Evolutionary conservation across 805 yeast genomes (phyloP).

Genomic region (Danielozyma ontarioensis): DNA sequence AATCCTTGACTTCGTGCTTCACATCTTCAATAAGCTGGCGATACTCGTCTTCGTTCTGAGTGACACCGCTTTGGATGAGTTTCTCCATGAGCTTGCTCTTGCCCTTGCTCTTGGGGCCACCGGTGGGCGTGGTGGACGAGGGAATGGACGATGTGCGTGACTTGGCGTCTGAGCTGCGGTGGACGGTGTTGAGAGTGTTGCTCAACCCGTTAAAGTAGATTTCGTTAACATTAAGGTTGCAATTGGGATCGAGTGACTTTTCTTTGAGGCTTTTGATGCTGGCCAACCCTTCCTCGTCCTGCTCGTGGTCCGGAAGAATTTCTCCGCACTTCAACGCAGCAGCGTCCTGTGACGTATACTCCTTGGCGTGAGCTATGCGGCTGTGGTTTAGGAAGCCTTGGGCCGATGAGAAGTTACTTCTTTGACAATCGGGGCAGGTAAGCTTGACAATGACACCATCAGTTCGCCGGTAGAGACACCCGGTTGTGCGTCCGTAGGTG

Average conservation of each 20-base stretch:
- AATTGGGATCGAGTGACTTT: slow-evolving; percentile 37
- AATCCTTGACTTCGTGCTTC: slow-evolving; percentile 22
- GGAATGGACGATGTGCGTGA: too few relatives aligned
- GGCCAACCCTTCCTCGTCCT: slow-evolving; percentile 46
- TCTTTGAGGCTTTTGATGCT: slow-evolving; percentile 30
- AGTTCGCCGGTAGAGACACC: slow-evolving; percentile 58
- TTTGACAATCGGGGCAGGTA: slow-evolving; percentile 61
- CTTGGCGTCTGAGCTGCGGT: slow-evolving; percentile 7
- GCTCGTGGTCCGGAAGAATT: slow-evolving; percentile 48
- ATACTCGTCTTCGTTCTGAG: slow-evolving; percentile 25
- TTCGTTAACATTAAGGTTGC: slow-evolving; percentile 33
- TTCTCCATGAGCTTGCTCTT: slow-evolving; percentile 33
- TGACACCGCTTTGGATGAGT: slow-evolving; percentile 27
- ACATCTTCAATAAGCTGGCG: slow-evolving; percentile 27
- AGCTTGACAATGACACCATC: slow-evolving; percentile 69
- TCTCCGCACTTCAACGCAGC: slow-evolving; percentile 69
- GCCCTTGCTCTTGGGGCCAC: neutral
- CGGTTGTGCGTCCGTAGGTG: slow-evolving; percentile 17
- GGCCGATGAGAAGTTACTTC: slow-evolving; percentile 70
- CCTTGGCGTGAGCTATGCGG: slow-evolving; percentile 67
- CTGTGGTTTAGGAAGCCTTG: slow-evolving; percentile 80
- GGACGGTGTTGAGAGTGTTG: slow-evolving; percentile 22
- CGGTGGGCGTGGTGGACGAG: too few relatives aligned
- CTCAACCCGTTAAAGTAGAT: slow-evolving; percentile 30
- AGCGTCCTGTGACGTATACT: slow-evolving; percentile 65